Base-by-base conservation (phyloP, 805 yeast species). In the Pichia ethanolica region DNA sequence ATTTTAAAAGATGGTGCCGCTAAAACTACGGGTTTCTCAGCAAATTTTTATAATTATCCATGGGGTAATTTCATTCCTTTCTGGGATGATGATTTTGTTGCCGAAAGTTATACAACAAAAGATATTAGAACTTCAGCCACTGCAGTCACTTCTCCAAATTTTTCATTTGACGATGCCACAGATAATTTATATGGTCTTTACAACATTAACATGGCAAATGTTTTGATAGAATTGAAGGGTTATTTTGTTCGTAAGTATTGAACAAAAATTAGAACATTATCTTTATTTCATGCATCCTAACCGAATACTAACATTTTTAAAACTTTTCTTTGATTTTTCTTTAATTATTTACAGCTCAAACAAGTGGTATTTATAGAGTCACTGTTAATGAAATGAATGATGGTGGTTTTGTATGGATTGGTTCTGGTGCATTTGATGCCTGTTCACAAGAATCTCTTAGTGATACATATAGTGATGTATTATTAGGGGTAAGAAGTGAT, bases 391-490 rank as follows among this genome's bases (percentile, higher is more conserved):
- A 39, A 10, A 57, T 57, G n/a, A 67, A 64, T 54, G 68, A 67
- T 54, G 54, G 59, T 28, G 63, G 53, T 14, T 60, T 59, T 49
- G 63, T 69, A 38, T 58, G 55, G 40, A 46, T 63, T 36, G 68
- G 68, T 39, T 63, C 61, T 7, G 58, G 55, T 45, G 65, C 65
- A 11, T 60, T 71, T 34, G 60, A 59, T 27, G 71, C 74, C 54
- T 63, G 71, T 54, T 14, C 42, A 7, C 48, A 46, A 35, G 37
- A 44, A 9, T 27, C 44, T 12, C 6, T n/a, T 5, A 14, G 14
- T 26, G 9, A 39, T 9, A 14, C 42, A 10, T 45, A 41, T 11
- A 35, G 32, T 7, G 43, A 45, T 14, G 45, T 48, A 28, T 44
- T 48, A 36, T 36, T 48, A 26, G 51, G 38, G 25, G 45, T 36